phyloP scores from a whole-genome alignment of 2,329 filamentous ascomycete genomes.

The Fusarium redolens region DNA sequence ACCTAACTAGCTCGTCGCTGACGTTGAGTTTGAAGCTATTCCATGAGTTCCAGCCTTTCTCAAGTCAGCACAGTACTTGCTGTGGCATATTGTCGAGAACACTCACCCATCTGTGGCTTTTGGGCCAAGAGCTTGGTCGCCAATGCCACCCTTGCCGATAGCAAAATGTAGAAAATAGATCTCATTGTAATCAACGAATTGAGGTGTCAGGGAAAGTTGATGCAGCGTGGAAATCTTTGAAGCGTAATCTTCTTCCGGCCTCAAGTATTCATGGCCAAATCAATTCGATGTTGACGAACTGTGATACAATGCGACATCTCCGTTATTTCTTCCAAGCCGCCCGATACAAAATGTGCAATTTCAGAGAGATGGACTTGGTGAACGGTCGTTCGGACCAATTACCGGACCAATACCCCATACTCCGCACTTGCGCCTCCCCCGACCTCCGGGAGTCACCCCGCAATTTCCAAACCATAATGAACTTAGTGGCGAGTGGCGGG shows the following conservation, averaged over 20 bases:
- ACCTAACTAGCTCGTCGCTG: neutral
- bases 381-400: neutral
- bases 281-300: accelerated
- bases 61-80: neutral
- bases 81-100: no score
- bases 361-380: neutral
- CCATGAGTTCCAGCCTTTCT: neutral
- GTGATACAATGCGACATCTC: accelerated
- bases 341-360: neutral
- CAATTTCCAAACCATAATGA: neutral
- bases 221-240: neutral
- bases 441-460: neutral
- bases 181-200: neutral
- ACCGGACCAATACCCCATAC: neutral
- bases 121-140: neutral
- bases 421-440: neutral
- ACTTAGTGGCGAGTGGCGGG: neutral
- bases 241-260: neutral
- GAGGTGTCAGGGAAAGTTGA: no score
- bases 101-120: neutral
- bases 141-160: neutral
- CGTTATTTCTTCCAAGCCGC: neutral
- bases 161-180: neutral
- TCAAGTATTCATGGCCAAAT: neutral
- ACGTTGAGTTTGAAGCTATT: neutral